Conservation (phyloP, 1,284 basidiomycete species). For the Cerioporus squamosus region DNA sequence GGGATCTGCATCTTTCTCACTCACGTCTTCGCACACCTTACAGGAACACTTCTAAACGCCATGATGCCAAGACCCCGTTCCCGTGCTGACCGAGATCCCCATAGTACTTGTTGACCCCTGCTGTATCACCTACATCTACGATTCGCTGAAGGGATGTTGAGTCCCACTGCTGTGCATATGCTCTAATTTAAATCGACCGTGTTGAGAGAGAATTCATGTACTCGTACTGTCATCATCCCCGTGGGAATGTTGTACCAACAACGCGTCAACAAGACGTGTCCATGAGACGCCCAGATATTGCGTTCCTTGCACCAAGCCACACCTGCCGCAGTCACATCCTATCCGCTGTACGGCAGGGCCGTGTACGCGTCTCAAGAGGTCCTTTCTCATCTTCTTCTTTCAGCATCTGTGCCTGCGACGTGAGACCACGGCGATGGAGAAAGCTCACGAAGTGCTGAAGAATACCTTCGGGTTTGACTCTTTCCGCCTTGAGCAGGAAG, state of each 20-base stretch:
- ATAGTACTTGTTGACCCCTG: not conserved
- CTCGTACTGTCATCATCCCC: not conserved
- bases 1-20: not conserved
- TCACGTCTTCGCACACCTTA: not conserved
- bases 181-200: conserved; percentile 14
- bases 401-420: not conserved
- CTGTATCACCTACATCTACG: conserved; percentile 11
- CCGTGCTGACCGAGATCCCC: conserved; percentile 6
- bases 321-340: not conserved
- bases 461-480: conserved; percentile 40
- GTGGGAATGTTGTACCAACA: conserved; percentile 13
- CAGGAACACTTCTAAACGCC: conserved; percentile 66
- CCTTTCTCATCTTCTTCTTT: not conserved
- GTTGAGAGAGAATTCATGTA: conserved; percentile 13
- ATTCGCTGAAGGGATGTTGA: conserved; percentile 14
- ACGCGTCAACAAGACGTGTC: conserved; percentile 18
- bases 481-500: conserved; percentile 44
- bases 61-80: conserved; percentile 8
- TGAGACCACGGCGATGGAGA: conserved; percentile 31
- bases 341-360: too few species aligned
- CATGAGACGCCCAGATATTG: not conserved
- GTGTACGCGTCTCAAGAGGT: not conserved
- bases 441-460: conserved; percentile 34
- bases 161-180: conserved; percentile 14
- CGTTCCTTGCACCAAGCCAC: not conserved